phyloP scores from a whole-genome alignment of 2,329 filamentous ascomycete genomes.

The Aphanocladium album region DNA sequence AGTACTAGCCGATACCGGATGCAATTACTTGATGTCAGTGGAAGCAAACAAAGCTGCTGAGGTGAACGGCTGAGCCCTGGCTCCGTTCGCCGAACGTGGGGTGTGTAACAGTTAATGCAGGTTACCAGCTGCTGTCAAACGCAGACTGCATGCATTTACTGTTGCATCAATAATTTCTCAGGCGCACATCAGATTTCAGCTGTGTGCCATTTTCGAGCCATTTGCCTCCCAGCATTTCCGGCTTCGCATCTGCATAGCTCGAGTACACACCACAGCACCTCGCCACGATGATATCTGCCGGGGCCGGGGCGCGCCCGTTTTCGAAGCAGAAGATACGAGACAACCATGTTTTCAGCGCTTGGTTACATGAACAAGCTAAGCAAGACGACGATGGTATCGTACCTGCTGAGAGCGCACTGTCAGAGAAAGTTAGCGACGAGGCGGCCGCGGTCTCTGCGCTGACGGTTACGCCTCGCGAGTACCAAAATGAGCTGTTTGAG shows the following conservation, averaged over 20 bases:
- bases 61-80: neutral
- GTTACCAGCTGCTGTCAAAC: neutral
- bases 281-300: neutral
- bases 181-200: too few species aligned
- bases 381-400: neutral
- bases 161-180: neutral
- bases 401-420: neutral
- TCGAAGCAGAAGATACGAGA: neutral
- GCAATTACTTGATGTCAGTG: too few species aligned
- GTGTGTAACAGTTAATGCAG: neutral
- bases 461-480: constrained; percentile 69
- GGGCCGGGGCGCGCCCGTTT: neutral
- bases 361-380: neutral
- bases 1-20: neutral
- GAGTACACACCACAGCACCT: neutral
- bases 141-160: neutral
- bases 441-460: neutral
- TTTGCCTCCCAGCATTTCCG: too few species aligned
- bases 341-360: neutral
- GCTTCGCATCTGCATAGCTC: too few species aligned
- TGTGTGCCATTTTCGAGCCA: too few species aligned
- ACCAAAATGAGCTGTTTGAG: constrained; percentile 89
- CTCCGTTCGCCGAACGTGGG: neutral
- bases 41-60: neutral
- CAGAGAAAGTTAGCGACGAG: neutral